phyloP scores from a whole-genome alignment of 192 early-diverging fungal genomes.

The Coemansia sp. region DNA sequence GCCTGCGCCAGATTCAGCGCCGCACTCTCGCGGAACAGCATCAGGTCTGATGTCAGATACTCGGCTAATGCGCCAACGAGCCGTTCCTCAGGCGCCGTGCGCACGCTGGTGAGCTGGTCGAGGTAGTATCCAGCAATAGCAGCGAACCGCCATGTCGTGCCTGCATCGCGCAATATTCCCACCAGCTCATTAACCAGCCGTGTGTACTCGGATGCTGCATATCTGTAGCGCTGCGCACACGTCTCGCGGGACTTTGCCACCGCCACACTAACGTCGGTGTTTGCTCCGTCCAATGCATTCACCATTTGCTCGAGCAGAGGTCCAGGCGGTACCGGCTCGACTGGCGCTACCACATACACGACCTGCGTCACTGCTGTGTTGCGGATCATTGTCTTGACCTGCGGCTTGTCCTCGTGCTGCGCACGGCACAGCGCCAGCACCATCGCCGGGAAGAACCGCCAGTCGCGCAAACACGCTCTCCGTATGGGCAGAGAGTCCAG shows the following conservation, averaged over 20 bases:
- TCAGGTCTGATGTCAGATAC: slow-evolving; percentile 67
- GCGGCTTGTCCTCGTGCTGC: slow-evolving; percentile 52
- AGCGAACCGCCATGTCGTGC: slow-evolving; percentile 79
- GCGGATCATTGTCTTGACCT: slow-evolving; percentile 46
- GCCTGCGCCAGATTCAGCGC: slow-evolving; percentile 60
- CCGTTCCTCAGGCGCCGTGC: slow-evolving; percentile 56
- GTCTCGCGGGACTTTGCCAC: slow-evolving; percentile 4
- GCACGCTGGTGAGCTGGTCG: slow-evolving; percentile 64
- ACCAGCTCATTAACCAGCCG: slow-evolving; percentile 53
- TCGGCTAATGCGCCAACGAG: slow-evolving; percentile 59
- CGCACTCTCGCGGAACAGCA: slow-evolving; percentile 66
- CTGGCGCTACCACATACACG: slow-evolving; percentile 25
- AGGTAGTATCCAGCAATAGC: slow-evolving; percentile 79
- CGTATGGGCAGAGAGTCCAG: slow-evolving; percentile 33
- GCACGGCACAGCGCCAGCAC: slow-evolving; percentile 46
- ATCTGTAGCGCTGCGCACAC: slow-evolving; percentile 9
- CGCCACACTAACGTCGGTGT: not conserved
- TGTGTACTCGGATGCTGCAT: slow-evolving; percentile 24
- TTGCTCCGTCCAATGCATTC: not conserved
- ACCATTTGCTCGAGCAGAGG: not conserved
- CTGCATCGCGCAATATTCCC: slow-evolving; percentile 57
- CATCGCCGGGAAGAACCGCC: slow-evolving; percentile 33
- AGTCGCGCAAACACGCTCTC: slow-evolving; percentile 27
- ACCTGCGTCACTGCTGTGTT: slow-evolving; percentile 35
- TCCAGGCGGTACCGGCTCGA: slow-evolving; percentile 5